Base-by-base conservation (phyloP, 495 filamentous ascomycete genomes). In the Aspergillus nanangensis region DNA sequence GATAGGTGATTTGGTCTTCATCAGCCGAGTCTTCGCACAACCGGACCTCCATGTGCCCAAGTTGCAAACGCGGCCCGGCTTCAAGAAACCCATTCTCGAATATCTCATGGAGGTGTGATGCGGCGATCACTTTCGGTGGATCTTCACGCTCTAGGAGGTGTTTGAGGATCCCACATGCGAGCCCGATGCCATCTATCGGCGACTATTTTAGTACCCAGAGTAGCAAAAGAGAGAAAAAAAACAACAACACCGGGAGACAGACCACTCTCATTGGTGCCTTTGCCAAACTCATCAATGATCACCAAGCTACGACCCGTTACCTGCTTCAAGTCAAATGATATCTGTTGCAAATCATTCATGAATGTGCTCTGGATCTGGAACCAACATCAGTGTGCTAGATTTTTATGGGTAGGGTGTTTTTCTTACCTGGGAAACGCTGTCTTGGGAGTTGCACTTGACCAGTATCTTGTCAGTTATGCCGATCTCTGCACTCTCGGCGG, bases 51-150 rank as follows among this genome's bases (percentile, higher is more conserved):
- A 97, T 96, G 51, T 95, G 85, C 0, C 78, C 88, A 57, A 92
- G 86, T 2, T 72, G 70, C 27, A 96, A 62, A 18, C 71, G 63
- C 0, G 82, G 75, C n/a, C 76, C 67, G 51, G 62, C 52, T 7
- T 60, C 58, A 13, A 97, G 66, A 52, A 88, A 83, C 0, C 78
- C 75, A 50, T 79, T 76, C 44, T 93, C 86, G 41, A 96, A 91
- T 14, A 96, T 86, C 55, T 98, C 92, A 62, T 96, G 90, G 51
- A 94, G 96, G 58, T 98, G 94, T 0, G 94, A 97, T 4, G 90
- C 87, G 22, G 74, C 88, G 18, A 96, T 72, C 29, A 96, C 83
- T 62, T 89, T 95, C 0, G 94, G 90, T 32, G 80, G 61, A n/a
- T 84, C 71, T 3, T 64, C 46, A 4, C 77, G 53, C 29, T 64